Evolutionary conservation across 1,139 yeast species (phyloP).

Genomic region (Suhomyces taliae): DNA sequence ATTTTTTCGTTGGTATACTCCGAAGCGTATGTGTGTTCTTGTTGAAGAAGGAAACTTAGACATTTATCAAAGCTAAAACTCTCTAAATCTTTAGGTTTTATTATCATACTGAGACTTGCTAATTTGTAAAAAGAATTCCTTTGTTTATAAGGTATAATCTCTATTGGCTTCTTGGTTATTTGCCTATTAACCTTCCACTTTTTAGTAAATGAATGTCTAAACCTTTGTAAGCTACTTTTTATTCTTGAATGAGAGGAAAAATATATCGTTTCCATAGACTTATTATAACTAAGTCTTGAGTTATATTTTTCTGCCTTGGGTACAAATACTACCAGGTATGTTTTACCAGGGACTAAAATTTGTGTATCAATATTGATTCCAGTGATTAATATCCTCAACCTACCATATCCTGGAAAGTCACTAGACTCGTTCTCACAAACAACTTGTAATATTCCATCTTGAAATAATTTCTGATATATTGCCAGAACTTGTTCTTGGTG

Average conservation of each 20-base stretch:
- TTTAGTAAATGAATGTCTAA: background rate
- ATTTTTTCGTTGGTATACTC: too few species aligned
- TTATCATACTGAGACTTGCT: too few species aligned
- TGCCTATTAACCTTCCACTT: background rate
- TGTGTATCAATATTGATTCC: conserved; percentile 8
- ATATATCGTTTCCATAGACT: conserved; percentile 11
- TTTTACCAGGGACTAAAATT: background rate
- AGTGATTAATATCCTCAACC: conserved; percentile 6
- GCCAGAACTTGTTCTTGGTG: conserved; percentile 2
- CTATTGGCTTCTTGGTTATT: background rate
- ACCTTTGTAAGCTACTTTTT: background rate
- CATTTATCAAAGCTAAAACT: too few species aligned
- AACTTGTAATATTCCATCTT: conserved; percentile 14
- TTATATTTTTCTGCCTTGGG: conserved; percentile 13
- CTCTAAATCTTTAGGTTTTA: too few species aligned
- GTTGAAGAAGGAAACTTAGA: too few species aligned
- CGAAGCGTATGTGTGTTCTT: too few species aligned
- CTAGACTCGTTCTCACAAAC: background rate
- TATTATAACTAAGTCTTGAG: conserved; percentile 7
- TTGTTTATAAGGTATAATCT: background rate
- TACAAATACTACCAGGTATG: conserved; percentile 16
- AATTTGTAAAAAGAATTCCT: too few species aligned
- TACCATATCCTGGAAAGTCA: conserved; percentile 14
- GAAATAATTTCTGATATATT: conserved; percentile 19
- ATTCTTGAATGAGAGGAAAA: conserved; percentile 14